These are phyloP conservation scores for Otatea glauca DNA, from an alignment of 176 grass and related monocot species.

Conservation along the genomic window DNA sequence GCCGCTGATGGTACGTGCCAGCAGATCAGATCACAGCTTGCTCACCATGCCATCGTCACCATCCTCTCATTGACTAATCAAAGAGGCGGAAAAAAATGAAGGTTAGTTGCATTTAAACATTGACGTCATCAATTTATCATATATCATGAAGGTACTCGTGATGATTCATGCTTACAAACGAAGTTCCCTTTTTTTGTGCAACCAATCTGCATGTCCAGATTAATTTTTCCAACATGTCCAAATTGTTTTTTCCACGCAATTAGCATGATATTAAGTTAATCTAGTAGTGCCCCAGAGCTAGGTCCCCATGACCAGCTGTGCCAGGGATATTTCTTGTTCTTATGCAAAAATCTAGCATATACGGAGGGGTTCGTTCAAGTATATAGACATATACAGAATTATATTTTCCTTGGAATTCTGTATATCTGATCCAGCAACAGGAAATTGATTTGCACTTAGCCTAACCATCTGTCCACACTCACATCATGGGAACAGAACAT, in stretches of 20 bases:
- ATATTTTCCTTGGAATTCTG: not conserved
- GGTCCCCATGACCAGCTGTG: not conserved
- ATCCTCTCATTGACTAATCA: slow-evolving; percentile 57
- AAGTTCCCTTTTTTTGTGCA: not conserved
- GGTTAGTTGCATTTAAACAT: slow-evolving; percentile 25
- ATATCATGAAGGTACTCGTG: slow-evolving; percentile 2
- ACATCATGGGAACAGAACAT: slow-evolving; percentile 16
- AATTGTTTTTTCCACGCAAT: not conserved
- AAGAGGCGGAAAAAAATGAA: not conserved
- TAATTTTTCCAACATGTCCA: not conserved
- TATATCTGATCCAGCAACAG: slow-evolving; percentile 15
- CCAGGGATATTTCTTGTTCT: not conserved
- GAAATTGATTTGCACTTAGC: not conserved
- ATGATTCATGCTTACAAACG: not conserved
- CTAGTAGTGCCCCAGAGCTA: not conserved
- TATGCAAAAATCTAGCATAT: not conserved
- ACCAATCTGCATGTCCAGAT: not conserved
- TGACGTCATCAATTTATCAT: not conserved
- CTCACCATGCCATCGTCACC: slow-evolving; percentile 50
- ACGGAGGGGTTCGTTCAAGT: not conserved
- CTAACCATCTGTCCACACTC: not conserved
- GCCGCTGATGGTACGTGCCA: slow-evolving; percentile 9
- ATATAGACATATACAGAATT: not conserved
- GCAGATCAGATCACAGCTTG: slow-evolving; percentile 32
- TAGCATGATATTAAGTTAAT: not conserved